phyloP scores from a whole-genome alignment of 2,329 filamentous ascomycete species.

The Neodidymelliopsis sp. region DNA sequence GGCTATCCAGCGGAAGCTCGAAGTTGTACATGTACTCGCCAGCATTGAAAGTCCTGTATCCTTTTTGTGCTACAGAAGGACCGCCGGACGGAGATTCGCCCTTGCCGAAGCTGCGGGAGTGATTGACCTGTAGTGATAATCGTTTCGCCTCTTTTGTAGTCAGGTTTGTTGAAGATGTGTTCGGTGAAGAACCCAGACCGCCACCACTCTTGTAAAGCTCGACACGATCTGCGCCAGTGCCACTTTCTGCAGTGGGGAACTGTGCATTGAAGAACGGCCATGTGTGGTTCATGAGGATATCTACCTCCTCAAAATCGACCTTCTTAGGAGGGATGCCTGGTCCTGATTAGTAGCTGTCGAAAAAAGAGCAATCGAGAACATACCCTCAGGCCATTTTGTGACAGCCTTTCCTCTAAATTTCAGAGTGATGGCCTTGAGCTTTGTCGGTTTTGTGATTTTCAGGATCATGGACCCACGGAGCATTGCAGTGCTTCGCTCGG shows the following conservation, averaged over 20 bases:
- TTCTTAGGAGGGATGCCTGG: constrained; percentile 85
- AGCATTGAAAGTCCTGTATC: constrained; percentile 84
- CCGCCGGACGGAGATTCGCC: constrained; percentile 68
- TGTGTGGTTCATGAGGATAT: constrained; percentile 85
- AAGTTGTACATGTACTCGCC: constrained; percentile 79
- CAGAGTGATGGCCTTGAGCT: constrained; percentile 89
- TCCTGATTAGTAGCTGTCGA: no score
- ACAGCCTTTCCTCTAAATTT: constrained; percentile 84
- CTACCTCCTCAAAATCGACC: constrained; percentile 81
- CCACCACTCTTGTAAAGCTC: constrained; percentile 60
- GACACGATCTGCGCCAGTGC: constrained; percentile 69
- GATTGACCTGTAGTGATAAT: constrained; percentile 79
- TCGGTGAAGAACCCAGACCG: constrained; percentile 54
- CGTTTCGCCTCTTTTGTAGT: constrained; percentile 65
- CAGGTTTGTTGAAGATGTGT: constrained; percentile 54
- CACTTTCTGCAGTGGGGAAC: constrained; percentile 65
- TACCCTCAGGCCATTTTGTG: constrained; percentile 94
- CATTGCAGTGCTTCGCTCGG: constrained; percentile 76
- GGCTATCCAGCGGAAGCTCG: constrained; percentile 82
- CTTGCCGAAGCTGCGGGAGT: constrained; percentile 85
- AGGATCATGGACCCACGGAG: constrained; percentile 84
- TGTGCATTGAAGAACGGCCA: constrained; percentile 91
- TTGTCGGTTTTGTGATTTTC: constrained; percentile 85
- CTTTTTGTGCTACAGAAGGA: constrained; percentile 72
- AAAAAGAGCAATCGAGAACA: no score